These are phyloP conservation scores for Phtheirospermum japonicum DNA, from an alignment of 257 asterid genomes.

Conservation along the genomic window DNA sequence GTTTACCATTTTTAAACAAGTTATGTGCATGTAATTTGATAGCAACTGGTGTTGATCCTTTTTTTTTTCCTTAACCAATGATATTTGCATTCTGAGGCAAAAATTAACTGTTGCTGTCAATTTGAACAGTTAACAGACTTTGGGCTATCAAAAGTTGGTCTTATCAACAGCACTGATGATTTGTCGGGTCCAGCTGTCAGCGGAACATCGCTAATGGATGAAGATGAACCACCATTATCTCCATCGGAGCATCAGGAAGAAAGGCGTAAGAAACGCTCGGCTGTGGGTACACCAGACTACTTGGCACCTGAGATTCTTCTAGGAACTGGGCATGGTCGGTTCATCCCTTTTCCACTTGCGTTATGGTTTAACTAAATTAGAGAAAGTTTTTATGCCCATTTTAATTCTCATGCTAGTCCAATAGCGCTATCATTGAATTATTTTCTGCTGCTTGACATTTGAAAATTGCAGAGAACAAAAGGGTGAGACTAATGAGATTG, in stretches of 20 bases:
- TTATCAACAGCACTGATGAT: constrained; percentile 95
- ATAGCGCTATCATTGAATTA: constrained; percentile 9
- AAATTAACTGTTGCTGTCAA: constrained; percentile 19
- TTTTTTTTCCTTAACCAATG: constrained; percentile 18
- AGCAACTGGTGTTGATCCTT: constrained; percentile 13
- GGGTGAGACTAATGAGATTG: constrained; percentile 14
- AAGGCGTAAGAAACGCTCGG: constrained; percentile 91
- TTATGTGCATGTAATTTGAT: constrained; percentile 22
- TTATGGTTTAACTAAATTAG: constrained; percentile 16
- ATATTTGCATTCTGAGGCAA: constrained; percentile 26
- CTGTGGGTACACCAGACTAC: constrained; percentile 99
- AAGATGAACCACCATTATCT: constrained; percentile 77
- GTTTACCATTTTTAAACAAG: constrained; percentile 12
- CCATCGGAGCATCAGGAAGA: constrained; percentile 70
- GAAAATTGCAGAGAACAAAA: constrained; percentile 8
- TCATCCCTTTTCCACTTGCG: constrained; percentile 1
- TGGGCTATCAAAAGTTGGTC: constrained; percentile 99
- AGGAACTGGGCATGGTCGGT: constrained; percentile 99
- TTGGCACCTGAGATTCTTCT: constrained; percentile 99
- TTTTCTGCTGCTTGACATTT: not conserved
- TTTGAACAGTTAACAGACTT: constrained; percentile 88
- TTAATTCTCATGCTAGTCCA: constrained; percentile 3
- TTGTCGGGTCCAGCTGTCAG: constrained; percentile 95
- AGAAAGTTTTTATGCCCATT: not conserved
- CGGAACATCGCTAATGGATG: constrained; percentile 90